Evolutionary conservation across 1,139 yeast species (phyloP), one percentile per base, ranked within the genome.

Genomic region (Saccharomycopsis hybrid): DNA sequence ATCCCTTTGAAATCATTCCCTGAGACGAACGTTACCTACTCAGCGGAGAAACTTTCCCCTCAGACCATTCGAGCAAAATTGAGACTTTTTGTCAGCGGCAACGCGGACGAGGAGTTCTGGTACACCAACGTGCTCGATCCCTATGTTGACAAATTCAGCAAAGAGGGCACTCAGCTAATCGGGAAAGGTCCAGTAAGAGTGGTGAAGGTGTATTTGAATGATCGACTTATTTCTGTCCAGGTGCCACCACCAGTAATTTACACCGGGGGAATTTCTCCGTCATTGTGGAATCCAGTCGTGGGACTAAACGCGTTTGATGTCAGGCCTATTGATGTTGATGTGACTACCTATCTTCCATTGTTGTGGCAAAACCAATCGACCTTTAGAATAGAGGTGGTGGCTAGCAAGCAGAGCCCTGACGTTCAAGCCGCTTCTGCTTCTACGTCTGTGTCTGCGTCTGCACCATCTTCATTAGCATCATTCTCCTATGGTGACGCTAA

Each of bases 51-150:
- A 5, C 63, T 50, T n/a, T 27, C 54, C 4, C 46, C 48, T 5
- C 58, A 57, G 39, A 60, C 64, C 1, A 57, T 63, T 24, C 51
- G 56, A 5, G 53, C 52, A 2, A 9, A 24, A 44, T 65, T 86
- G 39, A 74, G 84, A 7, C 63, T 87, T 3, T 80, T 78, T 59
- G 78, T 86, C 2, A 79, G 87, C 18, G 96, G 94, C 2, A 85
- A 83, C 59, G 81, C 81, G 1, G 79, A 76, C 41, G 96, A 87
- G 63, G 96, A 88, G 65, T 85, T 85, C 60, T 87, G 95, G 95
- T 87, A 83, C 65, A 65, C 79, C n/a, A 82, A 84, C 58, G 76
- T 78, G 18, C 58, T 82, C 48, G 85, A 81, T 54, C 65, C 69
- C 44, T 72, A 65, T 56, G 68, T 67, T 24, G 59, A 66, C 32